Percentiles rank a stretch among this genome's conserved stretches.
phyloP scores from a whole-genome alignment of 73 alveolate genomes.

The Paramecium tetraurelia region DNA sequence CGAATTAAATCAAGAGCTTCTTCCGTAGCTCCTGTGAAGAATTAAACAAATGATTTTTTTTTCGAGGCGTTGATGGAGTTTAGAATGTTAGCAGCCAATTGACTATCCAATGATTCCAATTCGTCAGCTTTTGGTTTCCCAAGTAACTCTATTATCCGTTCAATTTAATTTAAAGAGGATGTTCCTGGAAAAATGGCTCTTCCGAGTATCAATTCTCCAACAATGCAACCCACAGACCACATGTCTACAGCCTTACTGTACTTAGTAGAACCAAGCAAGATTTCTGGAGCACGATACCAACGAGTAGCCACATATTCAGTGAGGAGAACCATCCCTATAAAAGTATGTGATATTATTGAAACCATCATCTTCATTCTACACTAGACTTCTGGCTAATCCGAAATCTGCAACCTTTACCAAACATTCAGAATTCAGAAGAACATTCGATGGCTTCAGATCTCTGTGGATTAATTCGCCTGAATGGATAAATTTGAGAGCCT shows the following conservation, averaged over 20 bases:
- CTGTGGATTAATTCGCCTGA: slow-evolving; percentile 74
- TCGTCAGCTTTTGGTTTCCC: slow-evolving; percentile 84
- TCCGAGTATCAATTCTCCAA: slow-evolving; percentile 80
- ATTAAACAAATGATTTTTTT: slow-evolving; percentile 66
- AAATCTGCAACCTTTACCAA: slow-evolving; percentile 87
- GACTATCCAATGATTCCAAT: slow-evolving; percentile 74
- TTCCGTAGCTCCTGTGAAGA: slow-evolving; percentile 75
- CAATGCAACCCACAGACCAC: slow-evolving; percentile 95
- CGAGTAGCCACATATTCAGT: slow-evolving; percentile 96
- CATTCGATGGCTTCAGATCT: slow-evolving; percentile 89
- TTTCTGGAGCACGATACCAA: slow-evolving; percentile 96
- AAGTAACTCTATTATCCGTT: slow-evolving; percentile 73
- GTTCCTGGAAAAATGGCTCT: slow-evolving; percentile 87
- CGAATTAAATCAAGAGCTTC: slow-evolving; percentile 77
- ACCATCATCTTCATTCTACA: slow-evolving; percentile 75
- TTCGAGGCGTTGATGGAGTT: slow-evolving; percentile 69
- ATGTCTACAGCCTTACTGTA: slow-evolving; percentile 91
- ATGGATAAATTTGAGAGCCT: slow-evolving; percentile 80
- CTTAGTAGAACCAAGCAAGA: slow-evolving; percentile 84
- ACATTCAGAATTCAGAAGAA: slow-evolving; percentile 87
- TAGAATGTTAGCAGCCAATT: slow-evolving; percentile 73
- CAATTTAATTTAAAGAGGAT: slow-evolving; percentile 75
- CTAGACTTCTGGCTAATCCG: slow-evolving; percentile 89
- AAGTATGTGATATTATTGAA: neutral
- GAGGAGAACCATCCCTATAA: slow-evolving; percentile 61